A percentile compares a stretch with the other conserved stretches of the same genome.
Conservation (phyloP, 2,329 filamentous ascomycete species). For the Cryphonectria naterciae region DNA sequence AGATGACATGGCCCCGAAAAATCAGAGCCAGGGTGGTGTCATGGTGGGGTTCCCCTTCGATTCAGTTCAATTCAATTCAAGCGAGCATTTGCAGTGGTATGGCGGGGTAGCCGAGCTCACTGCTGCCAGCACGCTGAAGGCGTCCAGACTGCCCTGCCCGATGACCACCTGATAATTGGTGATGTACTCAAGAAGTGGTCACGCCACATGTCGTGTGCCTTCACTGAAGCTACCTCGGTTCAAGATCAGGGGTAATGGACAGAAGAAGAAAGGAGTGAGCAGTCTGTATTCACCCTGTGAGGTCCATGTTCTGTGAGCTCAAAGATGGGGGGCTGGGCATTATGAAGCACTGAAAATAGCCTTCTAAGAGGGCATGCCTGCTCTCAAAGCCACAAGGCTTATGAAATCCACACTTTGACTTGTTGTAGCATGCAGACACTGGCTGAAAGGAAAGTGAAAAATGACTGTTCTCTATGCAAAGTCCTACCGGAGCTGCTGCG, state of each 20-base stretch:
- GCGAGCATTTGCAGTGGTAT: conserved; percentile 24
- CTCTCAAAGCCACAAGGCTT: neutral
- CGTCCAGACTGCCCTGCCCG: conserved; percentile 2
- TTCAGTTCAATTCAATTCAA: conserved; percentile 16
- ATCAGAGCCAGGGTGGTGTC: conserved; percentile 1
- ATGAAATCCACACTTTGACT: neutral
- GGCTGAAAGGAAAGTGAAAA: neutral
- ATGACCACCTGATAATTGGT: conserved; percentile 9
- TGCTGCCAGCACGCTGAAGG: neutral
- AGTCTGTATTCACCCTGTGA: neutral
- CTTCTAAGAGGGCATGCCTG: neutral
- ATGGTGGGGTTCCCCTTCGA: conserved; percentile 16
- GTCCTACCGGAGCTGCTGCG: neutral
- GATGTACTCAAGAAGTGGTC: conserved; percentile 6
- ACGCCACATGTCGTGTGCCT: conserved; percentile 6
- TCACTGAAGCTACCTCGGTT: neutral
- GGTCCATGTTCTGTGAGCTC: neutral
- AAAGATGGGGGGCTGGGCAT: neutral
- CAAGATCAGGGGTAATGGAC: neutral
- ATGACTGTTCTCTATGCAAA: neutral
- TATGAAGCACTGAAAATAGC: neutral
- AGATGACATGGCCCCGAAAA: conserved; percentile 9
- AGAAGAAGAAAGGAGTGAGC: neutral
- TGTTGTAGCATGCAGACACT: neutral
- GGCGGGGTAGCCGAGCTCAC: conserved; percentile 21